A percentile compares a stretch with the other conserved stretches of the same genome.
Conservation (phyloP, 306 rosid species). For the Rosa rugosa region DNA sequence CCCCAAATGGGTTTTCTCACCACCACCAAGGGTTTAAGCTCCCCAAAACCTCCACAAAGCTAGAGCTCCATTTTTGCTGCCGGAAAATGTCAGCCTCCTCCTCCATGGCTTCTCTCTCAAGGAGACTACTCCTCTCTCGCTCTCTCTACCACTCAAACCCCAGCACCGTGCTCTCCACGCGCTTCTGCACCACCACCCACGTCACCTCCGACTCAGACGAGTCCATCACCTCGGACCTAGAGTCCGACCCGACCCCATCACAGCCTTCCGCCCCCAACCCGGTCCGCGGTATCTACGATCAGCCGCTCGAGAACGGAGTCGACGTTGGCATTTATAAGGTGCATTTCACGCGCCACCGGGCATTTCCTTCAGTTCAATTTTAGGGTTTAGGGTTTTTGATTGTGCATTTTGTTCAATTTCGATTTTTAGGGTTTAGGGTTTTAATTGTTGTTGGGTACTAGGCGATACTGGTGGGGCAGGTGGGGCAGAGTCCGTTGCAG, state of each 20-base stretch:
- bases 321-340: slow-evolving; percentile 81
- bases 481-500: slow-evolving; percentile 82
- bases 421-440: slow-evolving; percentile 6
- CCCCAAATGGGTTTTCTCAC: no score
- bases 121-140: slow-evolving; percentile 41
- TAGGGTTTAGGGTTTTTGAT: slow-evolving; percentile 9
- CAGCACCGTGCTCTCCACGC: slow-evolving; percentile 10
- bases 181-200: slow-evolving; percentile 35
- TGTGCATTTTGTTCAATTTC: neutral
- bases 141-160: slow-evolving; percentile 42
- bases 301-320: slow-evolving; percentile 70
- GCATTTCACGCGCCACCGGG: neutral
- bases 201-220: slow-evolving; percentile 34
- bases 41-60: neutral
- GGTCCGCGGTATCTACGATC: slow-evolving; percentile 24
- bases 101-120: slow-evolving; percentile 49
- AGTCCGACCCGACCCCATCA: slow-evolving; percentile 15
- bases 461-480: slow-evolving; percentile 88
- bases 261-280: slow-evolving; percentile 19
- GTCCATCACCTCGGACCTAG: slow-evolving; percentile 4
- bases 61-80: neutral
- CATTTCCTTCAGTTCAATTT: neutral
- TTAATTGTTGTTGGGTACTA: slow-evolving; percentile 15
- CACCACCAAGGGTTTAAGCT: slow-evolving; percentile 45
- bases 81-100: slow-evolving; percentile 32